Evolutionary conservation across 2,329 filamentous ascomycete genomes (phyloP).

Genomic region (Fusarium tupiense): DNA sequence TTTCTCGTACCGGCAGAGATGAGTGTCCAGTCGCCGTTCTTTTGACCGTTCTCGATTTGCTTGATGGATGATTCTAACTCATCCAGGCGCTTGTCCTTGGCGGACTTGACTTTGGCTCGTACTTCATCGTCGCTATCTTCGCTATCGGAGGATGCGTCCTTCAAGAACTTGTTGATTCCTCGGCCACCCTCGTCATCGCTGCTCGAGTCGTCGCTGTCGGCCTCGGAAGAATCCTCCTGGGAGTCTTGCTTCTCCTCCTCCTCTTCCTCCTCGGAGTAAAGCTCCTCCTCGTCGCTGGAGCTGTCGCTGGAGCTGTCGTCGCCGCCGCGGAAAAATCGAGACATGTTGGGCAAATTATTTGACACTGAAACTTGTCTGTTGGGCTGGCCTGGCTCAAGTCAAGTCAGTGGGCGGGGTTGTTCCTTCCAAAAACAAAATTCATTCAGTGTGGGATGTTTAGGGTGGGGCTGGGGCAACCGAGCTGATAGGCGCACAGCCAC

Average conservation of each 20-base stretch:
- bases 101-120: constrained; percentile 90
- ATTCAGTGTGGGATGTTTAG: constrained; percentile 51
- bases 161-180: constrained; percentile 87
- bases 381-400: constrained; percentile 38
- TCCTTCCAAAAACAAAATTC: constrained; percentile 46
- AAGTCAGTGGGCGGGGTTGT: constrained; percentile 53
- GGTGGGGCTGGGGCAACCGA: constrained; percentile 53
- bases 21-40: constrained; percentile 97
- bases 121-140: constrained; percentile 89
- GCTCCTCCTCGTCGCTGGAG: constrained; percentile 95
- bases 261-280: constrained; percentile 71
- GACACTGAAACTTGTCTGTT: constrained; percentile 44
- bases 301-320: constrained; percentile 94
- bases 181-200: constrained; percentile 73
- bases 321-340: constrained; percentile 95
- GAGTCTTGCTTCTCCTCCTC: constrained; percentile 59
- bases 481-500: constrained; percentile 31
- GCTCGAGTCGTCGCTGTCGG: constrained; percentile 56
- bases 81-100: constrained; percentile 96
- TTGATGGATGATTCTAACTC: constrained; percentile 91
- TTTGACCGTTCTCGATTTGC: constrained; percentile 94
- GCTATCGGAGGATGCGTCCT: constrained; percentile 76
- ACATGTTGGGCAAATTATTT: constrained; percentile 70
- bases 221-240: constrained; percentile 60
- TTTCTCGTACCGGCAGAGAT: constrained; percentile 78